Base-by-base conservation (phyloP, 768 basidiomycete genomes). In the Phanerodontia chrysosporium region DNA sequence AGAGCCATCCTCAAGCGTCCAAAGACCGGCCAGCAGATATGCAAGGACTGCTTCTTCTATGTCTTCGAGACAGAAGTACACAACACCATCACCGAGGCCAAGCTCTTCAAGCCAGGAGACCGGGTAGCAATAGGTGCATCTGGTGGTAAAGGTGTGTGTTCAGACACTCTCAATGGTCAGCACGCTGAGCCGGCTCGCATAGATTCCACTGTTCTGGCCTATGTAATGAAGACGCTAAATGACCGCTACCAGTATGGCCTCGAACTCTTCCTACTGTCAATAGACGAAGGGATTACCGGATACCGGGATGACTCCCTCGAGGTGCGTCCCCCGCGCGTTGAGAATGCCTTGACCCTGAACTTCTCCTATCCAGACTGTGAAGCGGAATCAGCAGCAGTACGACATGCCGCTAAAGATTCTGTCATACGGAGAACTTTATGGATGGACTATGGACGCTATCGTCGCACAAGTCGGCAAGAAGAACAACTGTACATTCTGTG, bases 401-500 rank as follows among this genome's bases (percentile, higher is more conserved):
- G 82, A 87, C 48, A 88, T 98, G 73, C 95, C 96, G 0, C 83
- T 99, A 39, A 97, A 96, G 76, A 98, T 99, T 58, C 80, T 98
- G 25, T 92, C 92, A 1, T 99, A 99, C 63, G 87, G 93, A 62
- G 95, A 98, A 66, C 81, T 98, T 5, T 99, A 98, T 65, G 97
- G 97, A 18, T 98, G 97, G 96, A 98, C 96, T 1, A 99, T 99
- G 96, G 97, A 99, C 66, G 82, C 84, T 16, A 92, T 99, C 57
- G 96, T 99, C 48, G 81, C 86, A n/a, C 87, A 95, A 72, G 85
- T 98, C 25, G 97, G 97, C 30, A 86, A 84, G 76, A 97, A 97
- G 80, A 98, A 97, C 66, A 99, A 98, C 67, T 99, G 97, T 73
- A 99, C 97, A 0, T 99, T 98, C 74, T 99, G 97, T 67, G 97